Evolutionary conservation across 2,329 filamentous ascomycete species (phyloP), one percentile per base, ranked within the genome.

Genomic region (Cercospora beticola): DNA sequence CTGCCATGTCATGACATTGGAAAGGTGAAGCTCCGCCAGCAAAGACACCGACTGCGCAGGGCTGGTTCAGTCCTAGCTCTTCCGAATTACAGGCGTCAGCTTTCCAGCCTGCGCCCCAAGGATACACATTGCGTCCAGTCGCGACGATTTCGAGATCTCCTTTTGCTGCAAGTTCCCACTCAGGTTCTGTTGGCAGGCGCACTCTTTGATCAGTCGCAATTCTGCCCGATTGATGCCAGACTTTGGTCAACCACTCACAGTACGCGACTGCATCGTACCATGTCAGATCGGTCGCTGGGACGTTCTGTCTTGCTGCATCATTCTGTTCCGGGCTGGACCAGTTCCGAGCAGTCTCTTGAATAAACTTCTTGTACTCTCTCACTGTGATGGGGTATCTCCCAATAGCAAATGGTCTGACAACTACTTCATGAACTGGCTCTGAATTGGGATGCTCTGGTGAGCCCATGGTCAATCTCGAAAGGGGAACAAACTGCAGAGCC

Each of bases 81-180:
- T 64, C 62, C 12, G 62, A 64, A 40, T 56, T 54, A 31, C 21
- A 64, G 8, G 28, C 23, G 26, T 64, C 62, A 30, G 4, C 16
- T 14, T 26, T 40, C 62, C 62, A 54, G 28, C 18, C 30, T 31
- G 12, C 46, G n/a, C 40, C 26, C 40, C 36, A 33, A 49, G 40
- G 46, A 36, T 54, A 54, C 18, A 52, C 21, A 23, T 21, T 49
- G 43, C 18, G 5, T 4, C 23, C 30, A 61, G 33, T 8, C 3
- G 9, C 43, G 9, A 40, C 26, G 12, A 8, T 21, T 3, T 6
- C 26, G 7, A 28, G 26, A 5, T 36, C 46, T 8, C 65, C 58
- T n/a, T 59, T 28, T 10, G 65, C 65, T 31, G 65, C 65, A 36
- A 49, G 43, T 23, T 67, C 65, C 65, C 65, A 67, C 16, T 67